Base-by-base conservation (phyloP, 2,329 filamentous ascomycete genomes). In the Colletotrichum lini region DNA sequence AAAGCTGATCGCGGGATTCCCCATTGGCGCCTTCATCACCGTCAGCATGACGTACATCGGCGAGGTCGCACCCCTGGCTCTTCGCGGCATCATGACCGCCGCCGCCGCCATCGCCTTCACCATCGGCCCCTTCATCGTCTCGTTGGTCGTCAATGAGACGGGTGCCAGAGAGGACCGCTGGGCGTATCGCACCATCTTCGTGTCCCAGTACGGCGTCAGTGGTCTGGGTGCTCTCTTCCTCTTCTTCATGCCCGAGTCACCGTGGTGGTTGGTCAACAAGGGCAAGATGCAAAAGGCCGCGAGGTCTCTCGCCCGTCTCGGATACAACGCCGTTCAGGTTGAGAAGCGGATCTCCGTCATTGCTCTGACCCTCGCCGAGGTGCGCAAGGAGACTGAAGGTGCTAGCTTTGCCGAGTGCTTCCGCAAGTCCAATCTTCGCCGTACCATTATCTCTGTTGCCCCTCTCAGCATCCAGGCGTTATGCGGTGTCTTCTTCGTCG, bases 1-100 rank as follows among this genome's bases (percentile, higher is more conserved):
- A 16, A 84, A 84, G 73, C 82, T 84, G 66, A 66, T 84, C 47
- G 83, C 84, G 58, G 83, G 82, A 1, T 83, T 84, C 66, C 79
- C 81, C 1, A 76, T 77, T 38, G 78, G 78, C 38, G 74, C 75
- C 15, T 73, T 78, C 26, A 74, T 72, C 8, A 75, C 77, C 0
- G 75, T 78, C 38, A 75, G 75, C 10, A 76, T 79, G 26, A 77
- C 77, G 4, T 79, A 80, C 67, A 76, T 80, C 50, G 77, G 78
- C 63, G 79, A 80, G 75, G 62, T 80, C 42, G 73, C 75, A 0
- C 80, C 79, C 3, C 62, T 79, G 15, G 76, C 76, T 10, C 76
- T 79, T 18, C 74, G 77, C 40, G 78, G 78, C 49, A 73, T 78
- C 54, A 56, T 78, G 60, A 80, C 78, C 16, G 70, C 78, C 58